These are phyloP conservation scores for Chaetomiaceae sp. DNA, from an alignment of 2,329 filamentous ascomycete genomes.

Conservation along the genomic window DNA sequence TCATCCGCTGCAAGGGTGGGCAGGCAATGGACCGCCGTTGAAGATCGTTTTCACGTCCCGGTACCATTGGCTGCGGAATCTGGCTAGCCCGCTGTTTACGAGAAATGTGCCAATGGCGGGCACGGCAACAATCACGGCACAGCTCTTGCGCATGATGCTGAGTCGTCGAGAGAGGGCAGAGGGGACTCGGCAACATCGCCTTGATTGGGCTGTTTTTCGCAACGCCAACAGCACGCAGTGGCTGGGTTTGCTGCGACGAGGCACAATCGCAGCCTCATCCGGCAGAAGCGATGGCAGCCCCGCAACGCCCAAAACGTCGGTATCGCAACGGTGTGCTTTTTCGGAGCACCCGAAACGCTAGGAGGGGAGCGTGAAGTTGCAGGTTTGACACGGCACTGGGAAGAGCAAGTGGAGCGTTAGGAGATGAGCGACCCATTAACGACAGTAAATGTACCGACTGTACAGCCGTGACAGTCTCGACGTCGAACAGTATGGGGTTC, in stretches of 20 bases:
- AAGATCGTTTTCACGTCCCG: too few relatives aligned
- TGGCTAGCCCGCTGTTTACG: background rate
- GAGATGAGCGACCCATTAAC: too few relatives aligned
- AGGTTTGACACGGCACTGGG: background rate
- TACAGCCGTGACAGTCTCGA: too few relatives aligned
- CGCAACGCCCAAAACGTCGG: conserved; percentile 2
- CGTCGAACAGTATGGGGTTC: too few relatives aligned
- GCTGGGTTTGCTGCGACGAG: conserved; percentile 4
- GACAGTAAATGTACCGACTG: too few relatives aligned
- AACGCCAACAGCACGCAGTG: conserved; percentile 14
- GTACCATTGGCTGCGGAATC: conserved; percentile 8
- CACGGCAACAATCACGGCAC: background rate
- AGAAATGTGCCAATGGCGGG: conserved; percentile 5
- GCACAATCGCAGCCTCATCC: conserved; percentile 16
- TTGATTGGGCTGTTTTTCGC: too few relatives aligned
- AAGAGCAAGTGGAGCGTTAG: background rate
- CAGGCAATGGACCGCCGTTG: background rate
- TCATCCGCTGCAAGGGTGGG: too few relatives aligned
- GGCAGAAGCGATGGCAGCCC: conserved; percentile 8
- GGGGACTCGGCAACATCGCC: background rate
- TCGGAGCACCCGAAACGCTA: background rate
- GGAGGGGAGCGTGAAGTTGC: background rate
- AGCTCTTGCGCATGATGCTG: conserved; percentile 10
- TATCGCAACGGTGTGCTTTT: background rate
- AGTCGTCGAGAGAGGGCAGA: background rate